Percentiles rank a stretch among this genome's conserved stretches.
phyloP scores from a whole-genome alignment of 257 asterid genomes.

The Fraxinus americana region DNA sequence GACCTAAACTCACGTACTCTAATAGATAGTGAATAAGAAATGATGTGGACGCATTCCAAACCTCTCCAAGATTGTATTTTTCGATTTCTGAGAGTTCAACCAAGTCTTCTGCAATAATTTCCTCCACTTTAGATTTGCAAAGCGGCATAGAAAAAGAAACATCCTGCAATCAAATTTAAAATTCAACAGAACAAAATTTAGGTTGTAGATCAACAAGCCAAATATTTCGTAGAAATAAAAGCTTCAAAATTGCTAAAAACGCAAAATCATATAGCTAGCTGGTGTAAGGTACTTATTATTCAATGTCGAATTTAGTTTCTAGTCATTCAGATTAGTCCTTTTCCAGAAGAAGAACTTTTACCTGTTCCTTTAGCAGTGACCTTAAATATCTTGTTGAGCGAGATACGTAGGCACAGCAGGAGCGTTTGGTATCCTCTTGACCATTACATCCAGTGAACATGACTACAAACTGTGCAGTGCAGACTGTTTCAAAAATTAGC shows the following conservation, averaged over 20 bases:
- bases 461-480: constrained; percentile 79
- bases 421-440: constrained; percentile 44
- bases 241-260: constrained; percentile 10
- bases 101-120: constrained; percentile 74
- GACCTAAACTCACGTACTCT: constrained; percentile 15
- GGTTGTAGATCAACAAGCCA: constrained; percentile 12
- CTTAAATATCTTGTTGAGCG: constrained; percentile 87
- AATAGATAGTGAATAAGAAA: constrained; percentile 4
- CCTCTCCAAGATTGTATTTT: constrained; percentile 80
- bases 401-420: constrained; percentile 80
- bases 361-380: constrained; percentile 82
- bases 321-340: constrained; percentile 12
- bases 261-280: constrained; percentile 15
- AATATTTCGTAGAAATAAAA: constrained; percentile 14
- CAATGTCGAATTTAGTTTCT: background rate
- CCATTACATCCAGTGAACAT: constrained; percentile 63
- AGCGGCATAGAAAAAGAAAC: constrained; percentile 90
- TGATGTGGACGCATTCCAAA: constrained; percentile 31
- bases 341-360: constrained; percentile 40
- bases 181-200: constrained; percentile 22
- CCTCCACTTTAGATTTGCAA: constrained; percentile 72
- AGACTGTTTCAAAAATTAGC: constrained; percentile 51
- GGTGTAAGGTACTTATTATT: background rate
- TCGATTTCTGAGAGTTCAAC: constrained; percentile 77
- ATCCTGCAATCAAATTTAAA: constrained; percentile 51